Conservation (phyloP, 257 asterid genomes). For the Pogostemon cablin region DNA sequence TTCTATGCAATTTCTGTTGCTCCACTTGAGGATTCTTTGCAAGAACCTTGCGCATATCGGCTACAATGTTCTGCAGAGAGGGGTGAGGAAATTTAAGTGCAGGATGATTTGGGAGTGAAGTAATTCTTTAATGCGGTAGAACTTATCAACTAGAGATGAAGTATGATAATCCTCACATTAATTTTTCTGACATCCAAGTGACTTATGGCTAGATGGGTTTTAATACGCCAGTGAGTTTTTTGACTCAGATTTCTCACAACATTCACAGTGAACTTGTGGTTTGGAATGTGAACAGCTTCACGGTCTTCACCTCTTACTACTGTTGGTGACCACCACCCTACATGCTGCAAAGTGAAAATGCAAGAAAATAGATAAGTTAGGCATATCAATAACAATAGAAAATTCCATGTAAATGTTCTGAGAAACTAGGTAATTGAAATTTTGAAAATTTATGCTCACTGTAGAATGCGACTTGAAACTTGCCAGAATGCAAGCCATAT, state of each 20-base stretch:
- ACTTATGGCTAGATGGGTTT: slow-evolving; percentile 86
- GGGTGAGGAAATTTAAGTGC: slow-evolving; percentile 17
- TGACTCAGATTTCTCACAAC: slow-evolving; percentile 88
- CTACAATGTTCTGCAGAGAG: slow-evolving; percentile 74
- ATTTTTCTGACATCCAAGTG: slow-evolving; percentile 91
- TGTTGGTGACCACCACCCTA: slow-evolving; percentile 99
- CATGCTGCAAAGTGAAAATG: slow-evolving; percentile 59
- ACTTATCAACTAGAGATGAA: slow-evolving; percentile 8
- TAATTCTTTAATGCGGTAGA: slow-evolving; percentile 8
- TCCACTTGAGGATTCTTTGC: slow-evolving; percentile 95
- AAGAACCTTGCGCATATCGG: slow-evolving; percentile 95
- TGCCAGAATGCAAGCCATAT: slow-evolving; percentile 4
- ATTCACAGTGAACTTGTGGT: slow-evolving; percentile 90
- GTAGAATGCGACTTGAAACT: neutral
- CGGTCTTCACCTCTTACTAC: slow-evolving; percentile 96
- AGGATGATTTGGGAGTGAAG: slow-evolving; percentile 22
- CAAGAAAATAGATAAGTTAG: slow-evolving; percentile 24
- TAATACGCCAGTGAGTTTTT: slow-evolving; percentile 94
- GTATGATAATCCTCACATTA: slow-evolving; percentile 55
- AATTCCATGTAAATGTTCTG: neutral
- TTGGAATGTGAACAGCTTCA: slow-evolving; percentile 96
- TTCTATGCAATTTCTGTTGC: slow-evolving; percentile 88
- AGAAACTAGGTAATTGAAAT: neutral
- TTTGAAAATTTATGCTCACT: slow-evolving; percentile 12
- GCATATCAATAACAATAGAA: neutral